Conservation (phyloP, 179 eudicot species). For the Beta macrorhiza region DNA sequence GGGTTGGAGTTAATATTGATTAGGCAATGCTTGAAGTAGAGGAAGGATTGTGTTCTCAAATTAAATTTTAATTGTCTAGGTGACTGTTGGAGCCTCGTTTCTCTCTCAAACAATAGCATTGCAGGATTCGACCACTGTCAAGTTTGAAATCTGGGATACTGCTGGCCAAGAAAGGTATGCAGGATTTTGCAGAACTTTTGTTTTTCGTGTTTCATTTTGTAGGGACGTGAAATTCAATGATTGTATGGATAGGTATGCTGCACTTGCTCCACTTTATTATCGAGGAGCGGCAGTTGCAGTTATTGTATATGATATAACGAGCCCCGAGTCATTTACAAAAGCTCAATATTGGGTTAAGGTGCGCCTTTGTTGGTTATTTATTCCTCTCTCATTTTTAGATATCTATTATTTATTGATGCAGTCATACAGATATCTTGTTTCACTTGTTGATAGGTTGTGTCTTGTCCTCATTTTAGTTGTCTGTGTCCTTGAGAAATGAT, state of each 20-base stretch:
- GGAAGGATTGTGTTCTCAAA: conserved; percentile 8
- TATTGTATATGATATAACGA: conserved; percentile 87
- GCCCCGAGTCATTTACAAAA: conserved; percentile 75
- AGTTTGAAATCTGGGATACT: conserved; percentile 98
- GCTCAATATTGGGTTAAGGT: conserved; percentile 99
- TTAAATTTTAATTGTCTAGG: conserved; percentile 41
- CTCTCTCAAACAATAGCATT: conserved; percentile 90
- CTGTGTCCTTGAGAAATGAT: neutral
- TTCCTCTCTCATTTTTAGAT: neutral
- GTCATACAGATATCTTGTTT: neutral
- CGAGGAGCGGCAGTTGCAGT: conserved; percentile 98
- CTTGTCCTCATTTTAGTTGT: neutral
- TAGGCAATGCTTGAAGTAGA: neutral
- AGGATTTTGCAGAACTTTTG: neutral
- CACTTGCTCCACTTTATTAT: conserved; percentile 91
- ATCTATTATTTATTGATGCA: no score
- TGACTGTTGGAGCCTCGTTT: conserved; percentile 96
- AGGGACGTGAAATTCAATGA: neutral
- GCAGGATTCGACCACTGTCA: conserved; percentile 95
- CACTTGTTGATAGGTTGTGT: neutral
- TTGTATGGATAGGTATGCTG: conserved; percentile 69
- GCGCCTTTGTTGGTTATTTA: conserved; percentile 1
- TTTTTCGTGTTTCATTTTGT: neutral
- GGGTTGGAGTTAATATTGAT: neutral
- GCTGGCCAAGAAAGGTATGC: conserved; percentile 93